These are phyloP conservation scores for Quercus suber DNA, from an alignment of 306 rosid species.

Conservation along the genomic window DNA sequence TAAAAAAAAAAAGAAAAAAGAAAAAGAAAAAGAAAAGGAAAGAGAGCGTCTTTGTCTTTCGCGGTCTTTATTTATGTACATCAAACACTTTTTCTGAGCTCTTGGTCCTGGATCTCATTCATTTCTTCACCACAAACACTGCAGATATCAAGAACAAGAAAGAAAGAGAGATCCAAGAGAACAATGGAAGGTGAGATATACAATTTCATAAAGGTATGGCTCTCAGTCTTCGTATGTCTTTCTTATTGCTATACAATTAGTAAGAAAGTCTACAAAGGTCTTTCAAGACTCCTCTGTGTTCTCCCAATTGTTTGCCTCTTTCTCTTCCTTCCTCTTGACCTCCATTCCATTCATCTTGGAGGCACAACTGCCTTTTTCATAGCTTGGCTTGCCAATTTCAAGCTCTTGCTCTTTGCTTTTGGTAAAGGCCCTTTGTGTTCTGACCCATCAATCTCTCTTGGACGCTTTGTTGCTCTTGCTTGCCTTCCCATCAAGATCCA, in stretches of 20 bases:
- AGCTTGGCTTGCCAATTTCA: slow-evolving; percentile 56
- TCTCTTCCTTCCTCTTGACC: slow-evolving; percentile 48
- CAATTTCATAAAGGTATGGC: slow-evolving; percentile 30
- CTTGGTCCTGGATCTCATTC: neutral
- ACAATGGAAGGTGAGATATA: slow-evolving; percentile 35
- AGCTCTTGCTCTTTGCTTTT: slow-evolving; percentile 45
- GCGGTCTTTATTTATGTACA: neutral
- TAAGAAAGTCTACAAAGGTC: slow-evolving; percentile 25
- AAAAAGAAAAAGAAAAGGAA: too few species aligned
- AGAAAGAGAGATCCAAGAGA: neutral
- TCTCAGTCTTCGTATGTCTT: slow-evolving; percentile 26
- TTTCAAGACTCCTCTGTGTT: slow-evolving; percentile 26
- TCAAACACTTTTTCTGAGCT: neutral
- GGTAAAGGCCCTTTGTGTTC: slow-evolving; percentile 49
- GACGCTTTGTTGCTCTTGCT: slow-evolving; percentile 47
- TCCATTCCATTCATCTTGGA: slow-evolving; percentile 36
- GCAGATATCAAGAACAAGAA: neutral
- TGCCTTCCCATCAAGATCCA: slow-evolving; percentile 74
- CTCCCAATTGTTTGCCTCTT: slow-evolving; percentile 38
- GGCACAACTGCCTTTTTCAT: slow-evolving; percentile 48
- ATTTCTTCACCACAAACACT: neutral
- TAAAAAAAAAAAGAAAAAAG: too few species aligned
- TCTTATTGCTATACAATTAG: slow-evolving; percentile 36
- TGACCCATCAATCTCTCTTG: slow-evolving; percentile 35
- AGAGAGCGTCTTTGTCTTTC: too few species aligned